Base-by-base conservation (phyloP, 306 rosid species). In the Herpetospermum pedunculosum region DNA sequence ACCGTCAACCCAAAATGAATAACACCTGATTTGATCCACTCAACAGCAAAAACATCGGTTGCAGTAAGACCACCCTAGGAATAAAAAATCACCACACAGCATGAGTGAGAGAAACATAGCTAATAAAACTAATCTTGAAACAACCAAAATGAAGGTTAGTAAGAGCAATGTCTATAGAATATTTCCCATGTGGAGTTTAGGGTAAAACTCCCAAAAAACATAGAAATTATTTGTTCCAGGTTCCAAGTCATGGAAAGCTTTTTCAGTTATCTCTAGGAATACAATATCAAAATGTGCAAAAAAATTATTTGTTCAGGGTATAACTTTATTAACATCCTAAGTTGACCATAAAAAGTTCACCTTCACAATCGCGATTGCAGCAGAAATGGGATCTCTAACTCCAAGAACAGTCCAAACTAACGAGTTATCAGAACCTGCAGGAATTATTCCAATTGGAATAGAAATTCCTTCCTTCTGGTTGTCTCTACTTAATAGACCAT, bases 391-490 rank as follows among this genome's bases (percentile, higher is more conserved):
- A 84, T 94, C 99, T 82, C 95, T 81, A 73, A 94, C 99, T 46
- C 99, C 99, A 84, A 94, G 99, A 82, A 94, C 99, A 79, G 99
- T 94, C 97, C 99, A 91, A 82, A 92, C 95, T 76, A 94, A 75
- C 44, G 99, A 94, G 81, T 94, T 94, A 84, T 94, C 99, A 64
- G 99, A 94, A 74, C 99, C 99, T 75, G 99, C 99, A 2, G 99
- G 99, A 38, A 94, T 87, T 82, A 94, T 94, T 81, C 99, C 99
- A 84, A 94, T 94, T 32, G 99, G 97, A 76, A 94, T 89, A 55
- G 97, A 94, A 85, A 94, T 94, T 78, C 97, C 99, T 83, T 94
- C 99, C 83, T 89, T 91, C 78, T 91, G 97, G 86, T 94, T 94
- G 80, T 89, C 96, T 87, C 99, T 89, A 74, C 80, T 88, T 38